phyloP scores from a whole-genome alignment of 371 early-diverging fungal species.

The Actinomucor elegans region DNA sequence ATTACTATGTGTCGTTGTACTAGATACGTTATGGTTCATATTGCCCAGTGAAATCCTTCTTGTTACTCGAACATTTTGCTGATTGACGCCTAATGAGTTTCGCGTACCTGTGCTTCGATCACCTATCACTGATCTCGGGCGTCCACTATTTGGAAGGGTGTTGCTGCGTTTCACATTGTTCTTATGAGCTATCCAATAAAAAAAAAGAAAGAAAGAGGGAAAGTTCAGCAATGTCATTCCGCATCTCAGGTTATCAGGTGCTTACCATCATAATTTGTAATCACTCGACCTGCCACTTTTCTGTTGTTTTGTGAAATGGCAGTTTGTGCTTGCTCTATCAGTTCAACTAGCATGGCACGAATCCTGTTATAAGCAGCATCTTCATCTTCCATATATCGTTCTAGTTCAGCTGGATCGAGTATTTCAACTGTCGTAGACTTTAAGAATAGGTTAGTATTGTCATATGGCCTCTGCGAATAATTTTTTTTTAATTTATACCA shows the following conservation, averaged over 20 bases:
- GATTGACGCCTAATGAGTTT: neutral
- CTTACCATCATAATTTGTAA: neutral
- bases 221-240: too few species aligned
- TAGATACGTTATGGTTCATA: slow-evolving; percentile 1
- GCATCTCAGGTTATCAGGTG: neutral
- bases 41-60: slow-evolving; percentile 11
- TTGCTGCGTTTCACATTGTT: slow-evolving; percentile 5
- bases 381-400: slow-evolving; percentile 27
- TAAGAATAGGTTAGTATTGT: neutral
- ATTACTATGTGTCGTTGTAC: neutral
- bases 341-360: slow-evolving; percentile 24
- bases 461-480: slow-evolving; percentile 1
- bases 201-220: too few species aligned
- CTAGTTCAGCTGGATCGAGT: slow-evolving; percentile 7
- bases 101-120: neutral
- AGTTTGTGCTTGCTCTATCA: slow-evolving; percentile 48
- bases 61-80: slow-evolving; percentile 1
- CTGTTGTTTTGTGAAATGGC: slow-evolving; percentile 33
- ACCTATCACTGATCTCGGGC: slow-evolving; percentile 10
- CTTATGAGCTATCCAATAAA: too few species aligned
- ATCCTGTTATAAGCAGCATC: slow-evolving; percentile 43
- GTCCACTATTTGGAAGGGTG: neutral
- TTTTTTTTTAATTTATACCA: slow-evolving; percentile 22
- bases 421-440: slow-evolving; percentile 10
- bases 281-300: slow-evolving; percentile 11